Conservation (phyloP, 192 early-diverging fungal genomes). For the Coemansia sp. region DNA sequence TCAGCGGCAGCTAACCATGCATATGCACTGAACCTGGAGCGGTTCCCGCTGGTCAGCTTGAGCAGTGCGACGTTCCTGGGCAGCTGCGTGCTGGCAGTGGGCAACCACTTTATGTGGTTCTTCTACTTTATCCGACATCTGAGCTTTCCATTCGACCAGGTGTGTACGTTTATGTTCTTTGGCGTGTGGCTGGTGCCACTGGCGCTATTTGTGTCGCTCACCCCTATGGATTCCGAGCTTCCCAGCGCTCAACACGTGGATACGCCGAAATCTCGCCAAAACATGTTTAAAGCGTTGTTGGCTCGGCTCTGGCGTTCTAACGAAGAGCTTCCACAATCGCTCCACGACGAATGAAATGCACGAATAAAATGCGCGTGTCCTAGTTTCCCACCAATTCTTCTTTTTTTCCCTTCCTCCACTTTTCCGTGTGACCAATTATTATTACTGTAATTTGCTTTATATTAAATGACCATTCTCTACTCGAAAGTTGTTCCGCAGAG, state of each 20-base stretch:
- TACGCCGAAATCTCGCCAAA: conserved; percentile 19
- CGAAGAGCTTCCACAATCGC: conserved; percentile 19
- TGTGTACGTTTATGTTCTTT: conserved; percentile 90
- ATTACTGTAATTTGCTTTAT: conserved; percentile 8
- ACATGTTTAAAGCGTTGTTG: conserved; percentile 37
- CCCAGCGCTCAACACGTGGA: conserved; percentile 55
- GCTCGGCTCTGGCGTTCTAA: conserved; percentile 9
- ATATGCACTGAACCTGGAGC: conserved; percentile 76
- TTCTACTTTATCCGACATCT: conserved; percentile 77
- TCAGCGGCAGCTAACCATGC: conserved; percentile 75
- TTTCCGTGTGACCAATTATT: conserved; percentile 1
- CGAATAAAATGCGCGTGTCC: conserved; percentile 8
- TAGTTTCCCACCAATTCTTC: neutral
- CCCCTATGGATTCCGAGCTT: conserved; percentile 29
- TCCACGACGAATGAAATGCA: conserved; percentile 26
- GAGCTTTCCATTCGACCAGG: conserved; percentile 70
- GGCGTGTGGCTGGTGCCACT: conserved; percentile 95
- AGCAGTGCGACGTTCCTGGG: conserved; percentile 71
- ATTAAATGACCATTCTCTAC: conserved; percentile 12
- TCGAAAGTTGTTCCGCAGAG: conserved; percentile 22
- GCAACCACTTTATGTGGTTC: conserved; percentile 96
- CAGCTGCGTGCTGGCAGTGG: conserved; percentile 78
- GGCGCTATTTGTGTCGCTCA: conserved; percentile 87
- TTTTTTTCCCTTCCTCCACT: neutral
- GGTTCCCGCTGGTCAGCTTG: conserved; percentile 83